phyloP scores from a whole-genome alignment of 2,329 filamentous ascomycete species.

The Diaporthe batatas region DNA sequence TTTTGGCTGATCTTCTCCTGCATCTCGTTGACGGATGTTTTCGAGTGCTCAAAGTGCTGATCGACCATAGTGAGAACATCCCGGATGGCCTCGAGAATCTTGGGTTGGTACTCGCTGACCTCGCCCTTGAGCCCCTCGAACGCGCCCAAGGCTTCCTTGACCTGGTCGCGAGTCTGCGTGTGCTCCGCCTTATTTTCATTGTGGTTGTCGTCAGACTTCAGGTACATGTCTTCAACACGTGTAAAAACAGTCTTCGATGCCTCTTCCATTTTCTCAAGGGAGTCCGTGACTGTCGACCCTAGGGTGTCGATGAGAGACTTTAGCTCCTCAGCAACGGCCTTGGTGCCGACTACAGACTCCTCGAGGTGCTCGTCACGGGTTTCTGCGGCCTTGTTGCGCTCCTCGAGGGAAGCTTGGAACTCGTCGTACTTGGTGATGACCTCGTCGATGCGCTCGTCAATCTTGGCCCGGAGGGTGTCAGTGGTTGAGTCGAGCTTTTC shows the following conservation, averaged over 20 bases:
- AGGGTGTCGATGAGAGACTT: slow-evolving; percentile 89
- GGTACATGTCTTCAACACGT: slow-evolving; percentile 83
- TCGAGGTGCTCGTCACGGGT: slow-evolving; percentile 80
- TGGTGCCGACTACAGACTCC: slow-evolving; percentile 80
- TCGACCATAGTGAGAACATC: slow-evolving; percentile 87
- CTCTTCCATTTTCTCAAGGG: slow-evolving; percentile 87
- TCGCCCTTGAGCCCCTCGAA: slow-evolving; percentile 84
- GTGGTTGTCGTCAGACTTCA: slow-evolving; percentile 81
- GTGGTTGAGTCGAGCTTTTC: slow-evolving; percentile 77
- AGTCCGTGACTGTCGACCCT: slow-evolving; percentile 82
- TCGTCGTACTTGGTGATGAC: slow-evolving; percentile 91
- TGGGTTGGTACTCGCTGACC: slow-evolving; percentile 86
- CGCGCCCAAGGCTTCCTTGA: slow-evolving; percentile 79
- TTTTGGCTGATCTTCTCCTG: slow-evolving; percentile 71
- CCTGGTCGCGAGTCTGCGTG: slow-evolving; percentile 83
- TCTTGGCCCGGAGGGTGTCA: slow-evolving; percentile 66
- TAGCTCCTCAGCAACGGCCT: slow-evolving; percentile 86
- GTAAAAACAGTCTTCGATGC: slow-evolving; percentile 89
- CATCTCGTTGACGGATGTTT: slow-evolving; percentile 70
- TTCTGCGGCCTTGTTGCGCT: slow-evolving; percentile 79
- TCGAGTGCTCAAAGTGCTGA: slow-evolving; percentile 90
- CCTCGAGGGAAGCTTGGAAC: slow-evolving; percentile 79
- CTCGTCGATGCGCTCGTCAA: slow-evolving; percentile 78
- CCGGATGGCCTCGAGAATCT: slow-evolving; percentile 87
- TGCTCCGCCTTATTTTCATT: slow-evolving; percentile 83